Percentiles rank a stretch among this genome's conserved stretches.
These are phyloP conservation scores for Chiua virens DNA, from an alignment of 768 basidiomycete species.

Conservation along the genomic window DNA sequence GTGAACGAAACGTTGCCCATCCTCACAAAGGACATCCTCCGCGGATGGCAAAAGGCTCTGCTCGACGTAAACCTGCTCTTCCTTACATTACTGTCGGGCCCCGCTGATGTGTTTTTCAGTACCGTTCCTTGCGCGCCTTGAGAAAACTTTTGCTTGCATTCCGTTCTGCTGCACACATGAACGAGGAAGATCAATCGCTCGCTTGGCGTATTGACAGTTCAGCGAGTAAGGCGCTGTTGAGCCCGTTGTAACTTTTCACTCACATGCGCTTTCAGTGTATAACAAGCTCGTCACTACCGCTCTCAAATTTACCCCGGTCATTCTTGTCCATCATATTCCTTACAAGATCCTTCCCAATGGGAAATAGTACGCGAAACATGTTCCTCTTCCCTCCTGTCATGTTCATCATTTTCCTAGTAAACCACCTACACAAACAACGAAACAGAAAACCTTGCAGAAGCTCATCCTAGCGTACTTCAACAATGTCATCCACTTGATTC, in stretches of 20 bases:
- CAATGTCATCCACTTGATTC: constrained; percentile 77
- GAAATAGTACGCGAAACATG: constrained; percentile 76
- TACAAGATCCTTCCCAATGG: constrained; percentile 81
- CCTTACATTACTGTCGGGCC: neutral
- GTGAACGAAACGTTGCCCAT: constrained; percentile 47
- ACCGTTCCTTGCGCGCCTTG: constrained; percentile 81
- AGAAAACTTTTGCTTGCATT: constrained; percentile 87
- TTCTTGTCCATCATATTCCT: constrained; percentile 84
- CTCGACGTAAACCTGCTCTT: constrained; percentile 58
- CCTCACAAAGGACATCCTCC: constrained; percentile 68
- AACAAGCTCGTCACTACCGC: constrained; percentile 87
- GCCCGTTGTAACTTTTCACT: neutral
- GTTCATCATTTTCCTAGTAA: constrained; percentile 54
- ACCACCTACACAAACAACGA: constrained; percentile 74
- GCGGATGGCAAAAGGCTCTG: constrained; percentile 85
- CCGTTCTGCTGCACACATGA: constrained; percentile 86
- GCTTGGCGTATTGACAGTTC: constrained; percentile 87
- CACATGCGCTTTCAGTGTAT: constrained; percentile 60
- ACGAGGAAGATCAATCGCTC: constrained; percentile 77
- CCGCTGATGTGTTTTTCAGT: constrained; percentile 43
- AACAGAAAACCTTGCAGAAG: constrained; percentile 84
- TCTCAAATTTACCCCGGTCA: constrained; percentile 86
- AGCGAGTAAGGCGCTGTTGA: constrained; percentile 27
- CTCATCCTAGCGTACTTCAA: constrained; percentile 87
- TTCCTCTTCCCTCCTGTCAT: neutral